phyloP scores from a whole-genome alignment of 2,329 filamentous ascomycete genomes.

The Coniochaeta hoffmannii region DNA sequence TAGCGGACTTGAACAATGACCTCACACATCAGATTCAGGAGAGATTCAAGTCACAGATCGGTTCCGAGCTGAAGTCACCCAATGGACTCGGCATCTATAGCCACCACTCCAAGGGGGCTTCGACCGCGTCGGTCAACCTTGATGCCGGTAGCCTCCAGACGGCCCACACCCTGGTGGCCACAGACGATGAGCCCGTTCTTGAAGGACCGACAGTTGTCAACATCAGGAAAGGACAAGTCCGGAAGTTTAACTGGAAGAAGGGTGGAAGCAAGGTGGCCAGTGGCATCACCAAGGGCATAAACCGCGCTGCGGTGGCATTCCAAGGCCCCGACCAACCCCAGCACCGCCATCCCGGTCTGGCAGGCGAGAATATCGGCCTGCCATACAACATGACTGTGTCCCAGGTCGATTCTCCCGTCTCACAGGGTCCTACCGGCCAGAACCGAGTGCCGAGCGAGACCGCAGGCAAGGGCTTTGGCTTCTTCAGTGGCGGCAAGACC shows the following conservation, averaged over 20 bases:
- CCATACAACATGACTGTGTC: constrained; percentile 63
- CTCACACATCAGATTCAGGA: constrained; percentile 91
- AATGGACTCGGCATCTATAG: constrained; percentile 53
- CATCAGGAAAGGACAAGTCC: constrained; percentile 86
- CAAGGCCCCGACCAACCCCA: constrained; percentile 45
- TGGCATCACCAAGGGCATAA: constrained; percentile 88
- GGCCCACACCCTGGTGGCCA: constrained; percentile 49
- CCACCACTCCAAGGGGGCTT: constrained; percentile 41
- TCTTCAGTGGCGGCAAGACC: constrained; percentile 55
- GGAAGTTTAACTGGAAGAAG: constrained; percentile 99
- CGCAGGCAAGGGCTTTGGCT: constrained; percentile 57
- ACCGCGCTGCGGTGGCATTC: constrained; percentile 77
- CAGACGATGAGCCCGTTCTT: constrained; percentile 56
- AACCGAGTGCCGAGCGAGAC: constrained; percentile 21
- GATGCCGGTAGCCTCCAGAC: constrained; percentile 48
- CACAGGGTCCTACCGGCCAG: constrained; percentile 14
- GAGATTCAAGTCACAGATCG: constrained; percentile 74
- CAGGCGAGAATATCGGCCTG: constrained; percentile 57
- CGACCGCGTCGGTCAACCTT: constrained; percentile 42
- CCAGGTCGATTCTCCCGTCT: constrained; percentile 40
- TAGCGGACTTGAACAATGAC: constrained; percentile 92
- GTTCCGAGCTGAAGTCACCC: constrained; percentile 37
- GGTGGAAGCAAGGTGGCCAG: constrained; percentile 90
- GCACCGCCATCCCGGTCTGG: constrained; percentile 35
- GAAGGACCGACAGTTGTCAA: constrained; percentile 89